Conservation (phyloP, 176 grass and related monocot species). For the Thalia dealbata region DNA sequence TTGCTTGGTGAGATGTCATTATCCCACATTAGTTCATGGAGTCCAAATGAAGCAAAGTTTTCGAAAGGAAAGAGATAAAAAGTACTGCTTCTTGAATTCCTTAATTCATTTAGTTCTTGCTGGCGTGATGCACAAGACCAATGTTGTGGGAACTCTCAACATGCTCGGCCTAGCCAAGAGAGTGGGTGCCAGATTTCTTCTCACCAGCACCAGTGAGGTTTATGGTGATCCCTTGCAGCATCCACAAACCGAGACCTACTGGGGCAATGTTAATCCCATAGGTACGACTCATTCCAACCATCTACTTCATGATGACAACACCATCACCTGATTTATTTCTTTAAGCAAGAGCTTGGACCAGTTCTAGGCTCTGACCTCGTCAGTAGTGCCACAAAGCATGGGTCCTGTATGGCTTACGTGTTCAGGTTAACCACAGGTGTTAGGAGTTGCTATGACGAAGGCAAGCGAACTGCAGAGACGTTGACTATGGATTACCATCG, state of each 20-base stretch:
- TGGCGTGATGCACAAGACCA: conserved; percentile 5
- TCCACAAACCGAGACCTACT: conserved; percentile 7
- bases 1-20: not conserved
- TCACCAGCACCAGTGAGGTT: conserved; percentile 14
- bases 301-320: conserved; percentile 1
- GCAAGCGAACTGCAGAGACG: conserved; percentile 6
- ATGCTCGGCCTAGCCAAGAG: conserved; percentile 7
- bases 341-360: not conserved
- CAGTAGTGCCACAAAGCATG: not conserved
- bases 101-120: conserved; percentile 3
- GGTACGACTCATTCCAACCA: conserved; percentile 2
- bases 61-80: not conserved
- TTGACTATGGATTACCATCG: conserved; percentile 10
- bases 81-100: not conserved
- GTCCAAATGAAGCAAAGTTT: not conserved
- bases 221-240: conserved; percentile 12
- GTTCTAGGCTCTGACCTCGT: not conserved
- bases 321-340: not conserved
- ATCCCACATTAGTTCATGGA: not conserved
- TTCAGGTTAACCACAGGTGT: not conserved
- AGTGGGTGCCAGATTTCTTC: conserved; percentile 6
- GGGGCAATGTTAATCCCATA: conserved; percentile 11
- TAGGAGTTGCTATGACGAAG: conserved; percentile 3
- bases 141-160: conserved; percentile 11
- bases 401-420: not conserved